A percentile compares a stretch with the other conserved stretches of the same genome.
These are phyloP conservation scores for Urtica urens DNA, from an alignment of 306 rosid species.

Conservation along the genomic window DNA sequence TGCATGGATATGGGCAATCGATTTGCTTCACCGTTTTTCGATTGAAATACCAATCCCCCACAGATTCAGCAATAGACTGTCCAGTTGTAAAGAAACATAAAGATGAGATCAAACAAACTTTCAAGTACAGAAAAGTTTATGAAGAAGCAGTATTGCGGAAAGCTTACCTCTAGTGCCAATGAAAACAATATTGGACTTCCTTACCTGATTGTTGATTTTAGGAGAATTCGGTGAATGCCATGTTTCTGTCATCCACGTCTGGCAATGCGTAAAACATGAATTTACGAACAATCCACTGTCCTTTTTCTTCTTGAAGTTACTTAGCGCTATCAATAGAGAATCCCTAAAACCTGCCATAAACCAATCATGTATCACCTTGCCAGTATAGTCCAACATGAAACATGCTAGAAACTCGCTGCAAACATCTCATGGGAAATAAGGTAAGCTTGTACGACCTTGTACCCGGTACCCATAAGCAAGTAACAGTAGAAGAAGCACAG, in stretches of 20 bases:
- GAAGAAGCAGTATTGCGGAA: not conserved
- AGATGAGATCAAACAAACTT: too few species aligned
- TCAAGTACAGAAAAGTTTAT: not conserved
- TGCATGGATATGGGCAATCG: conserved; percentile 83
- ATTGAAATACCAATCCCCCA: conserved; percentile 75
- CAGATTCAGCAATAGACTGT: conserved; percentile 88
- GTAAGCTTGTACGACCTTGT: too few species aligned
- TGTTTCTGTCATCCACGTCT: conserved; percentile 57
- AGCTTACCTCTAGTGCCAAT: conserved; percentile 1
- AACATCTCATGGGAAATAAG: too few species aligned
- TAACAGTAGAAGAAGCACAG: too few species aligned
- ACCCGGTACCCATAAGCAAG: too few species aligned
- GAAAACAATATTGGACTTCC: not conserved
- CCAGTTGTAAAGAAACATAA: conserved; percentile 11
- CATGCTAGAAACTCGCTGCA: too few species aligned
- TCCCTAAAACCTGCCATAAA: conserved; percentile 53
- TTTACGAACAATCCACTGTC: conserved; percentile 67
- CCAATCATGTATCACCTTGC: too few species aligned
- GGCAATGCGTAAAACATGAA: conserved; percentile 87
- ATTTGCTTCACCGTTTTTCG: conserved; percentile 38
- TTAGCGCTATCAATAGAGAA: conserved; percentile 55
- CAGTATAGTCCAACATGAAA: too few species aligned
- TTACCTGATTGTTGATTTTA: conserved; percentile 56
- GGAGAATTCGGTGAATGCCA: conserved; percentile 88
- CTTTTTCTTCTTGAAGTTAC: conserved; percentile 45